Conservation (phyloP, 2,329 filamentous ascomycete genomes). For the Talaromyces rugulosus region DNA sequence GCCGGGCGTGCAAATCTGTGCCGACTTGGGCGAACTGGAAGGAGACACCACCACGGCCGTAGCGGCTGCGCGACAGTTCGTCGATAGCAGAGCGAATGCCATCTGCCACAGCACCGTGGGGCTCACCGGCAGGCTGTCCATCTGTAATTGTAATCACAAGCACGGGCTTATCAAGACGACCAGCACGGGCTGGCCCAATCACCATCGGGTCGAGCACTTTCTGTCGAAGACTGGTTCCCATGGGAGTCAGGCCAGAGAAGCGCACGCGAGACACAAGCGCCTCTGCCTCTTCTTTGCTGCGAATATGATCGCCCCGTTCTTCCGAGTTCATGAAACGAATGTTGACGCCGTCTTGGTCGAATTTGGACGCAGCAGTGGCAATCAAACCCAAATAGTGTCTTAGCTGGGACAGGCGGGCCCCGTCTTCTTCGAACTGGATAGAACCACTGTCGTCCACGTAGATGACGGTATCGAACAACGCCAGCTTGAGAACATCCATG, state of each 20-base stretch:
- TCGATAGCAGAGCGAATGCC: slow-evolving; percentile 53
- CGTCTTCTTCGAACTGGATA: slow-evolving; percentile 65
- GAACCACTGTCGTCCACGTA: slow-evolving; percentile 68
- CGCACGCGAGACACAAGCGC: slow-evolving; percentile 54
- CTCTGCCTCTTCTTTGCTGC: slow-evolving; percentile 55
- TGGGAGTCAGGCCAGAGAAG: slow-evolving; percentile 64
- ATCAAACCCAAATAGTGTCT: slow-evolving; percentile 61
- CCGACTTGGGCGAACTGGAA: slow-evolving; percentile 69
- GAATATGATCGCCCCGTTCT: slow-evolving; percentile 51
- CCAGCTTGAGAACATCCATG: slow-evolving; percentile 59
- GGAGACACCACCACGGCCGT: slow-evolving; percentile 56
- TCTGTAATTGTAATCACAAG: slow-evolving; percentile 64
- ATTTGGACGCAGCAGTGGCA: slow-evolving; percentile 62
- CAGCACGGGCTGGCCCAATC: slow-evolving; percentile 47
- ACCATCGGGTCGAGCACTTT: slow-evolving; percentile 63
- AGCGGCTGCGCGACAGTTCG: slow-evolving; percentile 48
- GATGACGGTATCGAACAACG: slow-evolving; percentile 59
- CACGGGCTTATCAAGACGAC: slow-evolving; percentile 58
- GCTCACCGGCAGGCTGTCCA: slow-evolving; percentile 62
- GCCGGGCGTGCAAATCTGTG: slow-evolving; percentile 60
- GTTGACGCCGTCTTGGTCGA: slow-evolving; percentile 64
- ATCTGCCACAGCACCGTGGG: slow-evolving; percentile 53
- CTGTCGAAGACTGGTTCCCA: slow-evolving; percentile 59
- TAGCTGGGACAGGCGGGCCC: slow-evolving; percentile 63
- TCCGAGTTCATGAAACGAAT: slow-evolving; percentile 67